Conservation (phyloP, 495 filamentous ascomycete genomes). For the Physcia stellaris region DNA sequence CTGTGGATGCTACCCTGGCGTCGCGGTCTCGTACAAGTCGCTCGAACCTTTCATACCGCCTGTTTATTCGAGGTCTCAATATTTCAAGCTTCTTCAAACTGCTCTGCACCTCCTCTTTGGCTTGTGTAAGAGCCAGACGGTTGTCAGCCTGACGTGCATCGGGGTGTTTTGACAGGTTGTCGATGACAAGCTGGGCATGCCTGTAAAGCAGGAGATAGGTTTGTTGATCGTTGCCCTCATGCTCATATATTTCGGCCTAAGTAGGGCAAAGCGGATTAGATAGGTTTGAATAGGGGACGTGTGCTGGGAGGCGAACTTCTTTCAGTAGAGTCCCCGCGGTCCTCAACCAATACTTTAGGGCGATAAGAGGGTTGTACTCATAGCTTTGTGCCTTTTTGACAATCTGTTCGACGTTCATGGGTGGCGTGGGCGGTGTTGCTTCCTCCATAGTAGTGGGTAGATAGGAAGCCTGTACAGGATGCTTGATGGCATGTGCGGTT, state of each 20-base stretch:
- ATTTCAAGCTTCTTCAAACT: conserved; percentile 47
- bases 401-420: conserved; percentile 63
- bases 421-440: conserved; percentile 28
- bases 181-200: conserved; percentile 57
- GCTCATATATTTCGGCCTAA: conserved; percentile 66
- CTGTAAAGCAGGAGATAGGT: conserved; percentile 78
- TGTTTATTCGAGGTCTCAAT: conserved; percentile 54
- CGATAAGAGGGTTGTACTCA: conserved; percentile 61
- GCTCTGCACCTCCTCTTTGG: conserved; percentile 37
- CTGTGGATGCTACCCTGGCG: conserved; percentile 1
- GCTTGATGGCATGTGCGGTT: no score
- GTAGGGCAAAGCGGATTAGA: neutral
- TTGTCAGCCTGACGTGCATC: conserved; percentile 35
- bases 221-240: conserved; percentile 72
- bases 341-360: conserved; percentile 67
- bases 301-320: conserved; percentile 50
- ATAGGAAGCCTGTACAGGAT: no score
- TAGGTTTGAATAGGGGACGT: neutral
- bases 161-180: conserved; percentile 47
- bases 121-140: conserved; percentile 30
- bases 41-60: conserved; percentile 46
- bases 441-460: no score
- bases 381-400: conserved; percentile 56
- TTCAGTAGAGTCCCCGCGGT: conserved; percentile 64
- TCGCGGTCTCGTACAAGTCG: conserved; percentile 35